These are phyloP conservation scores for Capillidium heterosporum DNA, from an alignment of 371 early-diverging fungal species.

Conservation along the genomic window DNA sequence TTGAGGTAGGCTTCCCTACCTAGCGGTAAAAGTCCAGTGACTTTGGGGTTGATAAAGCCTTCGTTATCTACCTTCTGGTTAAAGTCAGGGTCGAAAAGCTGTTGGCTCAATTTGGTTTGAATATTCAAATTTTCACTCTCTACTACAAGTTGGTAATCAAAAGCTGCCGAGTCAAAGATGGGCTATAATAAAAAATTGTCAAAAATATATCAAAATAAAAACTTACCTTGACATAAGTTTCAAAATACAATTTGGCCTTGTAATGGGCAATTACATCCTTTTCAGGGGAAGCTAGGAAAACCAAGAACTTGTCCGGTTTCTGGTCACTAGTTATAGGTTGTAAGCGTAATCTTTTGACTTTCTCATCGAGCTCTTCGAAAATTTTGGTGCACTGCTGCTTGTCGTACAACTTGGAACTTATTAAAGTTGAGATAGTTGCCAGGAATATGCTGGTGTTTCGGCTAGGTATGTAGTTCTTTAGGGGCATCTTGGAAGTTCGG, in stretches of 20 bases:
- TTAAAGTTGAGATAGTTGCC: background rate
- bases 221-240: background rate
- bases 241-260: background rate
- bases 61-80: too few relatives aligned
- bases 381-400: background rate
- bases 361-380: background rate
- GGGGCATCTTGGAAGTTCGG: too few relatives aligned
- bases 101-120: too few relatives aligned
- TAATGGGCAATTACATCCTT: background rate
- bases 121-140: background rate
- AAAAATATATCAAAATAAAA: background rate
- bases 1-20: too few relatives aligned
- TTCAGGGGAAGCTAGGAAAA: background rate
- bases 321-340: background rate
- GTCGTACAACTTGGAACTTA: background rate
- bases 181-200: background rate
- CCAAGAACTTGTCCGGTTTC: background rate
- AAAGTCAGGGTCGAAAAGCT: too few relatives aligned
- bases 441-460: constrained; percentile 7
- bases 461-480: constrained; percentile 42
- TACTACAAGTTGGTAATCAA: background rate
- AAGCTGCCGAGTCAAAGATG: background rate
- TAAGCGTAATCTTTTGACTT: background rate
- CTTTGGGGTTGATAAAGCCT: too few relatives aligned
- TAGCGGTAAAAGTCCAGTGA: too few relatives aligned